Percentiles rank a stretch among this genome's conserved stretches.
These are phyloP conservation scores for Sicyos edulis DNA, from an alignment of 306 rosid genomes.

Conservation along the genomic window DNA sequence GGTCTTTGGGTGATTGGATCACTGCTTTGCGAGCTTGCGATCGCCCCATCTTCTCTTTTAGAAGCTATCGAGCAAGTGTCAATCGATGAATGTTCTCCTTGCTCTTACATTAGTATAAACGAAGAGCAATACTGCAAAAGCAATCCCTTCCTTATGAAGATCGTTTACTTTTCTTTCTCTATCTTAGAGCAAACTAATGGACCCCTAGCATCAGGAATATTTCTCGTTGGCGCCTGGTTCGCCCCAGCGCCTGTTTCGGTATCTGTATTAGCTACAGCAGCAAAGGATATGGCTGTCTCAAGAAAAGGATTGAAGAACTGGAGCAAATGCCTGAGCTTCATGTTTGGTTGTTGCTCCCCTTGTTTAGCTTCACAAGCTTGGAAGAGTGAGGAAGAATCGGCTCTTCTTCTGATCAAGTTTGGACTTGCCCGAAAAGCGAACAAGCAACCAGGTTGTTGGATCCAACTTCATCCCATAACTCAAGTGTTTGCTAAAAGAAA, in stretches of 20 bases:
- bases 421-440: slow-evolving; percentile 57
- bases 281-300: slow-evolving; percentile 36
- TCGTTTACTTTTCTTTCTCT: slow-evolving; percentile 45
- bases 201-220: slow-evolving; percentile 60
- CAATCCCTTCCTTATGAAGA: slow-evolving; percentile 70
- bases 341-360: slow-evolving; percentile 34
- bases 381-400: slow-evolving; percentile 75
- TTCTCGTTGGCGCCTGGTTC: slow-evolving; percentile 71
- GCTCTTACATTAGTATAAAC: slow-evolving; percentile 39
- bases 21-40: slow-evolving; percentile 56
- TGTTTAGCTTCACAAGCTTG: slow-evolving; percentile 54
- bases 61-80: slow-evolving; percentile 55
- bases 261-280: slow-evolving; percentile 47
- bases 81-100: slow-evolving; percentile 41
- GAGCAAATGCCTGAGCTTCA: slow-evolving; percentile 36
- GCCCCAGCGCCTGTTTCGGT: slow-evolving; percentile 60
- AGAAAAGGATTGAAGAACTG: slow-evolving; percentile 48
- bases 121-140: slow-evolving; percentile 67
- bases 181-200: slow-evolving; percentile 45
- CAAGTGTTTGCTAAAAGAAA: slow-evolving; percentile 50
- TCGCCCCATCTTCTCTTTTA: slow-evolving; percentile 53
- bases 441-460: slow-evolving; percentile 51
- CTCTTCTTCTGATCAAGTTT: slow-evolving; percentile 51
- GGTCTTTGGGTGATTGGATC: slow-evolving; percentile 70
- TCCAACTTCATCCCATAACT: slow-evolving; percentile 69